Evolutionary conservation across 225 moss, liverwort and hornwort genomes (phyloP).

Genomic region (Polytrichum formosum): DNA sequence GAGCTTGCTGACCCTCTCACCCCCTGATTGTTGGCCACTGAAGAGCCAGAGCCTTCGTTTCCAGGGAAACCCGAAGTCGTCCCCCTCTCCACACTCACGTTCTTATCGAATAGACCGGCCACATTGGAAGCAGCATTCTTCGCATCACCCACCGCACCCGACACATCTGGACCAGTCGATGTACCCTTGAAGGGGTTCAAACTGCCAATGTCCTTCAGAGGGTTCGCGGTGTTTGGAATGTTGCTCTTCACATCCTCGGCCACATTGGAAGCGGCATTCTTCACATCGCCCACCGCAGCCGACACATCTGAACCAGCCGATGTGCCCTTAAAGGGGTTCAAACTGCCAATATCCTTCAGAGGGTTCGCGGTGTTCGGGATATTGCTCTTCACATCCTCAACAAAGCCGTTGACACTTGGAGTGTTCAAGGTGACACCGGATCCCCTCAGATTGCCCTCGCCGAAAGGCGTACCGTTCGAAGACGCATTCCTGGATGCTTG

Average conservation of each 20-base stretch:
- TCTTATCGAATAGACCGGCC: conserved; percentile 17
- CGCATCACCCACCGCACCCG: too few relatives aligned
- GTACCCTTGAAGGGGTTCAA: too few relatives aligned
- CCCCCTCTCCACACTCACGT: conserved; percentile 12
- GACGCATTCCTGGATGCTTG: not conserved
- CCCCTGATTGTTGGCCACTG: conserved; percentile 11
- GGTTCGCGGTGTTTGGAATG: too few relatives aligned
- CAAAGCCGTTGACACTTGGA: conserved; percentile 7
- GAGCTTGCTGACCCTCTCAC: not conserved
- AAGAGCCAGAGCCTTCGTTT: conserved; percentile 11
- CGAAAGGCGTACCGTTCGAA: conserved; percentile 10
- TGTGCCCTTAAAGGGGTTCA: conserved; percentile 6
- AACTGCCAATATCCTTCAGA: conserved; percentile 12
- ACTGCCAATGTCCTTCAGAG: too few relatives aligned
- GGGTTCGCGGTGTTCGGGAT: conserved; percentile 8
- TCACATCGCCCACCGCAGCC: conserved; percentile 6
- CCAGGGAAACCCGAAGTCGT: not conserved
- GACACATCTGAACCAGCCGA: not conserved
- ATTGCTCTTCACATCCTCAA: conserved; percentile 5
- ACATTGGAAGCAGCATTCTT: too few relatives aligned
- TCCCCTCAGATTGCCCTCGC: conserved; percentile 3
- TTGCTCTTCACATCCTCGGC: too few relatives aligned
- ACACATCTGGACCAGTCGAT: too few relatives aligned
- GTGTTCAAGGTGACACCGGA: not conserved
- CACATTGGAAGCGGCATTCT: conserved; percentile 4